Evolutionary conservation across 2,329 filamentous ascomycete species (phyloP).

Genomic region (Lecanicillium sp.): DNA sequence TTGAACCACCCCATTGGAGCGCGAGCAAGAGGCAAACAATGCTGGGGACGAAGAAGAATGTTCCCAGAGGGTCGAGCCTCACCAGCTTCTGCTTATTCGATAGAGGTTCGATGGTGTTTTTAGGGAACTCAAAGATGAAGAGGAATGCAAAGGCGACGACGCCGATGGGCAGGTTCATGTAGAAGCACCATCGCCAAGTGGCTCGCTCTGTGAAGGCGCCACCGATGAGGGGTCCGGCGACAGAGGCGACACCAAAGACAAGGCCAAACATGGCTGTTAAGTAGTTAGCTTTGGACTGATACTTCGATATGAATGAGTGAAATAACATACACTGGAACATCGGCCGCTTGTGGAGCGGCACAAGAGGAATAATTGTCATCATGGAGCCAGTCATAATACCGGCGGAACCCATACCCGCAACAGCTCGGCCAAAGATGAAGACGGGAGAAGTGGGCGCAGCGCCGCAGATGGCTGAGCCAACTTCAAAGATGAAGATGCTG

Average conservation of each 20-base stretch:
- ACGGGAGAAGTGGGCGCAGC: constrained; percentile 43
- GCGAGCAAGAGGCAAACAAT: constrained; percentile 54
- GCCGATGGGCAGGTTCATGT: constrained; percentile 50
- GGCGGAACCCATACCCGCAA: constrained; percentile 48
- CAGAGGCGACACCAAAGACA: constrained; percentile 47
- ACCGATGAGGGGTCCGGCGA: constrained; percentile 45
- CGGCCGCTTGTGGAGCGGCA: constrained; percentile 52
- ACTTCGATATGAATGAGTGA: background rate
- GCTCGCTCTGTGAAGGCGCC: constrained; percentile 41
- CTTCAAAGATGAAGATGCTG: constrained; percentile 43
- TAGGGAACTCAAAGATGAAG: constrained; percentile 37
- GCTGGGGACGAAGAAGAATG: constrained; percentile 50
- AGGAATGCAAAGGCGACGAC: constrained; percentile 41
- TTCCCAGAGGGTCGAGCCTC: constrained; percentile 52
- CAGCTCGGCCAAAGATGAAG: constrained; percentile 49
- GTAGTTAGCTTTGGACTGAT: background rate
- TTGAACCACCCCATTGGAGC: constrained; percentile 54
- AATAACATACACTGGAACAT: constrained; percentile 42
- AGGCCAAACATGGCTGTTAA: constrained; percentile 40
- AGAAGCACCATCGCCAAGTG: constrained; percentile 52
- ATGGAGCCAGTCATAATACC: constrained; percentile 51
- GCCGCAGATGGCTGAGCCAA: constrained; percentile 47
- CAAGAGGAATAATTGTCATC: constrained; percentile 48
- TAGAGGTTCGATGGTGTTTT: constrained; percentile 18
- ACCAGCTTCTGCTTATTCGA: constrained; percentile 34